Conservation (phyloP, 805 yeast genomes). For the Hanseniaspora hatyaiensis region DNA sequence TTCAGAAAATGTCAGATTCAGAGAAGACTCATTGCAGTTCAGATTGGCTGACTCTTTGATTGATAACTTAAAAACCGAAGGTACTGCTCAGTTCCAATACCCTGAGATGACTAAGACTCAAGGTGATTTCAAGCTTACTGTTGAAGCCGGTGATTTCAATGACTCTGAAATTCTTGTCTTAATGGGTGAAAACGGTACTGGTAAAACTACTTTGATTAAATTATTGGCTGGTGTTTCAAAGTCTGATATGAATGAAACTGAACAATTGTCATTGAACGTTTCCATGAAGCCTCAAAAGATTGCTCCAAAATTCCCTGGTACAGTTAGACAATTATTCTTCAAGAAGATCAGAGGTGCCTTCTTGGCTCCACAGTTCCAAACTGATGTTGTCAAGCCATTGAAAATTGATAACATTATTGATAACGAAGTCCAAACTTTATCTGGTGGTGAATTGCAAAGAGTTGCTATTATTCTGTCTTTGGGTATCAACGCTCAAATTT, state of each 20-base stretch:
- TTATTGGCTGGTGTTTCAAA: constrained; percentile 84
- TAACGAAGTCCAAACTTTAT: constrained; percentile 92
- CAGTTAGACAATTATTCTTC: constrained; percentile 93
- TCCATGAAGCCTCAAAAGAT: constrained; percentile 99
- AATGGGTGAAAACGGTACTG: constrained; percentile 99
- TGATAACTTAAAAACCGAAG: constrained; percentile 57
- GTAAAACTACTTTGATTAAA: constrained; percentile 95
- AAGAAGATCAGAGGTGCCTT: constrained; percentile 91
- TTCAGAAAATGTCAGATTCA: constrained; percentile 90
- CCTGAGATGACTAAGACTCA: constrained; percentile 82
- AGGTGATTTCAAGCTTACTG: constrained; percentile 83
- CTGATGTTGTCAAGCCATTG: constrained; percentile 94
- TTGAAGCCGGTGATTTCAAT: constrained; percentile 81
- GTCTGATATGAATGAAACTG: constrained; percentile 69
- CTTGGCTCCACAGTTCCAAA: constrained; percentile 93
- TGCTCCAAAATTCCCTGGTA: constrained; percentile 97
- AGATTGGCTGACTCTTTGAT: constrained; percentile 67
- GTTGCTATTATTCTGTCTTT: constrained; percentile 92
- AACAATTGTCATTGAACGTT: constrained; percentile 78
- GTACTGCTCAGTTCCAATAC: constrained; percentile 63
- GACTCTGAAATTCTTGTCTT: constrained; percentile 94
- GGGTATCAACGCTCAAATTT: constrained; percentile 91
- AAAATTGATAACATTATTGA: constrained; percentile 88
- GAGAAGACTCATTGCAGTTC: constrained; percentile 90
- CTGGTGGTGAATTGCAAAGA: constrained; percentile 99